Conservation (phyloP, 2,329 filamentous ascomycete species). For the Microdochium paspali region DNA sequence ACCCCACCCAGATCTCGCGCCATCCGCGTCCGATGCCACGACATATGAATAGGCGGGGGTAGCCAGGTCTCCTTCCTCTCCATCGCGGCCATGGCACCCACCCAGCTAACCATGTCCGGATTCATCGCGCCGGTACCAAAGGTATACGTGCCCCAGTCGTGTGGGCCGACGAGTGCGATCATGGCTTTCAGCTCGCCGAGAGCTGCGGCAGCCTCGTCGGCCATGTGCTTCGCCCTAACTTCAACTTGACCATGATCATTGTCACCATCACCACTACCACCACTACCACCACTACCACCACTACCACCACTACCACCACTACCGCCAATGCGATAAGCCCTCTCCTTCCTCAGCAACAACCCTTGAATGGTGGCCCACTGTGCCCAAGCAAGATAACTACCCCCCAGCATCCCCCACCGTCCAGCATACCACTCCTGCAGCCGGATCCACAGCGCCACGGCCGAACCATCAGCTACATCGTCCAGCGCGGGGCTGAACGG, state of each 20-base stretch:
- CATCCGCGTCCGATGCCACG: conserved; percentile 2
- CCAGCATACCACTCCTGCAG: conserved; percentile 12
- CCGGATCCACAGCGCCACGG: conserved; percentile 11
- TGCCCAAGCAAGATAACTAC: conserved; percentile 9
- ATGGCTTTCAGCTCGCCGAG: background rate
- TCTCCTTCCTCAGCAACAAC: background rate
- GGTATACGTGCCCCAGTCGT: conserved; percentile 5
- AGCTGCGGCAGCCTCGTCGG: background rate
- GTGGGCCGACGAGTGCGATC: background rate
- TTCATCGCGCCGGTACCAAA: conserved; percentile 8
- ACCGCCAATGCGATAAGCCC: background rate
- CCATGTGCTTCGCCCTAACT: too few relatives aligned
- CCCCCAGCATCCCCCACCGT: conserved; percentile 10
- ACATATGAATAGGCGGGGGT: conserved; percentile 1
- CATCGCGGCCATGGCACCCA: background rate
- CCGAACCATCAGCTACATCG: conserved; percentile 9
- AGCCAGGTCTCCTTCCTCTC: background rate
- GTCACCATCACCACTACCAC: background rate
- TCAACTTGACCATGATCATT: background rate
- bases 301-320: background rate
- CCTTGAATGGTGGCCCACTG: conserved; percentile 8
- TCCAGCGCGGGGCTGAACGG: conserved; percentile 3
- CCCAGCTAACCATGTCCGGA: conserved; percentile 3
- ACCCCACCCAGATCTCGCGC: background rate
- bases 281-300: background rate